Base-by-base conservation (phyloP, 768 basidiomycete species). In the Pleurotus tuoliensis region DNA sequence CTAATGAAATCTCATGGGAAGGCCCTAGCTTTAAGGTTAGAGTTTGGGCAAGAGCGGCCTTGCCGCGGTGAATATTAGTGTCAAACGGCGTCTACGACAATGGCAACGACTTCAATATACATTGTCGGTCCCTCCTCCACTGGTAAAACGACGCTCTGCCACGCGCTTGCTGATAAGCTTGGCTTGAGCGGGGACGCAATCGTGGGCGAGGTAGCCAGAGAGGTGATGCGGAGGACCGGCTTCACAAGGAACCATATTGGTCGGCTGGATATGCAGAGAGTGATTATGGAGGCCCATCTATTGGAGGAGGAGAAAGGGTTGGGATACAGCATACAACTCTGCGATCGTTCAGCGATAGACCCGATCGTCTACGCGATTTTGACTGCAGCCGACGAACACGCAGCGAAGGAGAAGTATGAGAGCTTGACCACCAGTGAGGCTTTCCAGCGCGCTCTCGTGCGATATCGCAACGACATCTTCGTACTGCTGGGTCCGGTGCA, bases 111-210 rank as follows among this genome's bases (percentile, higher is more conserved):
- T 53, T 60, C 64, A 40, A 61, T 80, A 40, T 83, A 78, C 58
- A 65, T 84, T 43, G 67, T 83, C 47, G 82, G 82, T 5, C 82
- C 82, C 25, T 79, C 82, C 67, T 86, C 85, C 13, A 82, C 82
- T 11, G 87, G 87, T n/a, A 89, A 88, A 67, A 84, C 86, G 22
- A 87, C 86, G 0, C 74, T 87, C 3, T 86, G 83, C 65, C 66
- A 76, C 37, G 81, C 82, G 1, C 66, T 87, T 0, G 75, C 75
- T 0, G 59, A 70, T 45, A 70, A 71, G 38, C 62, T 85, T 8
- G 67, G 69, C 1, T 57, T 88, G 27, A 53, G 59, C 2, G 62
- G 63, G 15, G 56, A 64, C 27, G 75, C 74, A 27, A 77, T 78
- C 56, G 76, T 89, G 56, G 80, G 72, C 20, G 87, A 89, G 66